Evolutionary conservation across 2,329 filamentous ascomycete genomes (phyloP).

Genomic region (Fusarium denticulatum): DNA sequence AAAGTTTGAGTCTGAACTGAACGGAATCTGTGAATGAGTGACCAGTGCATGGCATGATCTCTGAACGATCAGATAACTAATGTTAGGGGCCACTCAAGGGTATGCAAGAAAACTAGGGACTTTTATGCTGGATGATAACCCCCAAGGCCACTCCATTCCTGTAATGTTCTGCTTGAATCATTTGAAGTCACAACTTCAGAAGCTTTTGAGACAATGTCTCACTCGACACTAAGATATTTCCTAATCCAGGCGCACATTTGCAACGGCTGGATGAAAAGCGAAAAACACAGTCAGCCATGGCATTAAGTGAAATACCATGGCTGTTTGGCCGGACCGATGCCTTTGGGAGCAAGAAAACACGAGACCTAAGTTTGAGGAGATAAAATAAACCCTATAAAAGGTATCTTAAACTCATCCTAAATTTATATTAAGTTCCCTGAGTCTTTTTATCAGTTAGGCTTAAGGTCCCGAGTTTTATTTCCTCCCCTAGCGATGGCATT

Average conservation of each 20-base stretch:
- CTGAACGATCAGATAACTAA: neutral
- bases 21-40: neutral
- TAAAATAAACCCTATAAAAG: too few species aligned
- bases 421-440: too few species aligned
- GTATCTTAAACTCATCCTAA: too few species aligned
- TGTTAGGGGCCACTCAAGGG: neutral
- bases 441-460: too few species aligned
- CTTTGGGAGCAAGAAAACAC: too few species aligned
- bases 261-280: neutral
- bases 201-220: neutral
- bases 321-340: neutral
- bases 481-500: neutral
- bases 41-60: neutral
- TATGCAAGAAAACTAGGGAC: neutral
- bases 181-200: neutral
- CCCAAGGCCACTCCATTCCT: neutral
- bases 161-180: neutral
- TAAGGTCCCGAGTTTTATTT: too few species aligned
- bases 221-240: neutral
- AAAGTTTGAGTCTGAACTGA: neutral
- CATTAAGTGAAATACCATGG: conserved; percentile 2
- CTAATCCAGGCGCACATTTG: neutral
- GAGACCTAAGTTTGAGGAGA: too few species aligned
- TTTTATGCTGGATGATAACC: too few species aligned
- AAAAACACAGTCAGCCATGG: neutral